These are phyloP conservation scores for Elongisporangium undulatum DNA, from an alignment of 352 stramenopile species.

Conservation along the genomic window DNA sequence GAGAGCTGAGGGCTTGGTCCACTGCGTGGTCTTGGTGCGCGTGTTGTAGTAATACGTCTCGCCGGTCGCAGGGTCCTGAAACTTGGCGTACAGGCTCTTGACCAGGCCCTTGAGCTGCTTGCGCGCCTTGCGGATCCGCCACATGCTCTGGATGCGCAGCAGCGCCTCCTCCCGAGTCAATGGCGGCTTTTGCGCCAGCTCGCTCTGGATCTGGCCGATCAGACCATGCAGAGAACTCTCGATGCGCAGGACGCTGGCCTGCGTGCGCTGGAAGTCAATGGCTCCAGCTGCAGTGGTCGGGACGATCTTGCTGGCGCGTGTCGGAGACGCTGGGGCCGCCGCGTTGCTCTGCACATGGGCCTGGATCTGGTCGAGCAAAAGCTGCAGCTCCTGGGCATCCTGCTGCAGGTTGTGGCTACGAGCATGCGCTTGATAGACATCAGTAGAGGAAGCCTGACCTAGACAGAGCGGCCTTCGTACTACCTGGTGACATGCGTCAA, in stretches of 20 bases:
- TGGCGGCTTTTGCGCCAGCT: constrained; percentile 33
- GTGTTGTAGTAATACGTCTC: constrained; percentile 83
- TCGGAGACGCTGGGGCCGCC: neutral
- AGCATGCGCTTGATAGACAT: neutral
- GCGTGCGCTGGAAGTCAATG: constrained; percentile 42
- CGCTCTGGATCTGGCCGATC: constrained; percentile 36
- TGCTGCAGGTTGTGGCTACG: constrained; percentile 61
- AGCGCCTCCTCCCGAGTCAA: constrained; percentile 55
- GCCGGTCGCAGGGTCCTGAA: constrained; percentile 54
- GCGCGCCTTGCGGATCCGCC: constrained; percentile 55
- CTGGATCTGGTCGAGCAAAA: constrained; percentile 50
- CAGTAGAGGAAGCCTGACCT: neutral
- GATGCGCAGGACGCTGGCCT: constrained; percentile 28
- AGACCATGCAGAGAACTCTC: constrained; percentile 36
- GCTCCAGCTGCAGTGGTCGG: constrained; percentile 3
- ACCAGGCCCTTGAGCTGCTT: constrained; percentile 64
- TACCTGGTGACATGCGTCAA: constrained; percentile 50
- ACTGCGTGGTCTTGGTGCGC: constrained; percentile 58
- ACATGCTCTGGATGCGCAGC: constrained; percentile 72
- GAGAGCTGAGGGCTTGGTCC: constrained; percentile 52
- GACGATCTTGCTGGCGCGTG: neutral
- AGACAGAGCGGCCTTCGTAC: neutral
- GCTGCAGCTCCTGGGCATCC: constrained; percentile 51
- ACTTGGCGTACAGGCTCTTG: constrained; percentile 49
- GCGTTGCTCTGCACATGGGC: constrained; percentile 14